These are phyloP conservation scores for Aspergillus diversus DNA, from an alignment of 495 filamentous ascomycete genomes.

Conservation along the genomic window DNA sequence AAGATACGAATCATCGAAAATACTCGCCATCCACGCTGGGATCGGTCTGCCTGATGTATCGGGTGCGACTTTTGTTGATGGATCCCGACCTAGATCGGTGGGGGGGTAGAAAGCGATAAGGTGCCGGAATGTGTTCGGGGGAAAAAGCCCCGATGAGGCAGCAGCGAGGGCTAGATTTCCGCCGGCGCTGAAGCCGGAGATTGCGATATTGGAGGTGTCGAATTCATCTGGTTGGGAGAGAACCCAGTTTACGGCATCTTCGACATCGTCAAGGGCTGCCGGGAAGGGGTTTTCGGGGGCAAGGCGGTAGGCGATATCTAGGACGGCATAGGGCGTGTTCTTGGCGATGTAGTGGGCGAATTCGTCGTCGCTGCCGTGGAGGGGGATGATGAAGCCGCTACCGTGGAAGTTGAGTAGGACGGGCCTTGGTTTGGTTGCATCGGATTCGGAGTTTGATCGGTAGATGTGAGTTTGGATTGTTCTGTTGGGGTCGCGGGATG, in stretches of 20 bases:
- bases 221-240: constrained; percentile 32
- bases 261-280: constrained; percentile 70
- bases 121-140: constrained; percentile 26
- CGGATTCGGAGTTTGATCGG: constrained; percentile 1
- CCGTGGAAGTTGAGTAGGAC: constrained; percentile 50
- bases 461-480: constrained; percentile 49
- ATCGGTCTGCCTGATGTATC: constrained; percentile 19
- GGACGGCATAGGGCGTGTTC: constrained; percentile 39
- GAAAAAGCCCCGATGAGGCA: constrained; percentile 23
- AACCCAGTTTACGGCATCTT: constrained; percentile 41
- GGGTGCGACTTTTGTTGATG: constrained; percentile 22
- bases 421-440: constrained; percentile 27
- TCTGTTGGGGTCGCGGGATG: constrained; percentile 41
- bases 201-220: constrained; percentile 34
- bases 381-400: constrained; percentile 44
- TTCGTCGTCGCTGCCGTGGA: constrained; percentile 44
- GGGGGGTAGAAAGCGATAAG: constrained; percentile 48
- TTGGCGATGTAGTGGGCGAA: constrained; percentile 43
- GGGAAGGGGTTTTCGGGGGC: constrained; percentile 80
- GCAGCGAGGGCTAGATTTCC: constrained; percentile 43
- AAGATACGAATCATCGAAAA: constrained; percentile 23
- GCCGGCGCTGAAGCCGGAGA: constrained; percentile 51
- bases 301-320: constrained; percentile 71
- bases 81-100: constrained; percentile 30
- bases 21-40: constrained; percentile 21